Percentiles rank a stretch among this genome's conserved stretches.
These are phyloP conservation scores for Marasmius fiardii DNA, from an alignment of 1,284 basidiomycete genomes.

Conservation along the genomic window DNA sequence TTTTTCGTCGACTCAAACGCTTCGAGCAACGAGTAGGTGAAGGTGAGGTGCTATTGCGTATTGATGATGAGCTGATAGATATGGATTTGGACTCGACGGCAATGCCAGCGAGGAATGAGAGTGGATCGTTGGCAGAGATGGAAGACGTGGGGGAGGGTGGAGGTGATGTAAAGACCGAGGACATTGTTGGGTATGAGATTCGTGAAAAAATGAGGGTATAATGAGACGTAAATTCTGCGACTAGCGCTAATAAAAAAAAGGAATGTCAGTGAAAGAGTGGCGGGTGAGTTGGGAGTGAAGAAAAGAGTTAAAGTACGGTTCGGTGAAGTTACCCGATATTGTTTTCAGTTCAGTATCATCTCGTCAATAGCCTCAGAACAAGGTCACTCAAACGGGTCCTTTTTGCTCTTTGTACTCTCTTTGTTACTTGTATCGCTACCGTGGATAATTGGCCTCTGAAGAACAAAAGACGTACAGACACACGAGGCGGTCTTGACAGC, in stretches of 20 bases:
- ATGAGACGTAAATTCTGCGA: constrained; percentile 22
- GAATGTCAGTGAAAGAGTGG: constrained; percentile 10
- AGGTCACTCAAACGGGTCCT: not conserved
- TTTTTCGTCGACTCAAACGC: constrained; percentile 8
- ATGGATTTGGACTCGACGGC: constrained; percentile 26
- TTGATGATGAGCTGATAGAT: constrained; percentile 14
- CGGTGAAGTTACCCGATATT: not conserved
- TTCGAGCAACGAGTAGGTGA: constrained; percentile 13
- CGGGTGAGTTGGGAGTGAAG: not conserved
- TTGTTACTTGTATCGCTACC: not conserved
- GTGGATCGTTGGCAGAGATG: constrained; percentile 21
- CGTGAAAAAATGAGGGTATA: constrained; percentile 18
- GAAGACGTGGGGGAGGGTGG: constrained; percentile 20
- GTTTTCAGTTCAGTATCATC: constrained; percentile 4
- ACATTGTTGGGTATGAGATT: constrained; percentile 6
- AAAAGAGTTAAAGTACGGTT: not conserved
- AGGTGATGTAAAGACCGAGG: constrained; percentile 20
- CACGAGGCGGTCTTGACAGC: no score
- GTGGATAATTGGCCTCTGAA: not conserved
- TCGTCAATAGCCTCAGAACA: constrained; percentile 3
- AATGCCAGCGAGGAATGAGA: constrained; percentile 37
- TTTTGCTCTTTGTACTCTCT: not conserved
- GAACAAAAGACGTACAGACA: no score
- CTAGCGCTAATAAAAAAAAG: constrained; percentile 26
- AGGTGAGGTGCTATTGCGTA: not conserved